Conservation (phyloP, 805 yeast genomes). For the Torulaspora quercuum region DNA sequence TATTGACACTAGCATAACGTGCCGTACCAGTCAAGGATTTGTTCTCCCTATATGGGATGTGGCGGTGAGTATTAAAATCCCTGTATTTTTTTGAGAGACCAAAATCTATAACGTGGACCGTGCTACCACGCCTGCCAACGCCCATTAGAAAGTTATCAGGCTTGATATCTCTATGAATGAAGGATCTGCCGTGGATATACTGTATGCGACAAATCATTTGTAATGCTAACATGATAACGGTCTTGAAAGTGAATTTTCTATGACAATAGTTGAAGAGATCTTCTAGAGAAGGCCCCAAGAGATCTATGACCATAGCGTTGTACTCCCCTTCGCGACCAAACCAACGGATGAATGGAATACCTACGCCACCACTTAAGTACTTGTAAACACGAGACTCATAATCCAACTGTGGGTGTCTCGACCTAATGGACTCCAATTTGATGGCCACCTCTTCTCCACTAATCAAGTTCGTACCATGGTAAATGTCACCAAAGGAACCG, state of each 20-base stretch:
- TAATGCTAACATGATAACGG: slow-evolving; percentile 88
- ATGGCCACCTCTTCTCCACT: slow-evolving; percentile 98
- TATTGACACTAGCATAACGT: slow-evolving; percentile 90
- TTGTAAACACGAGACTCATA: slow-evolving; percentile 96
- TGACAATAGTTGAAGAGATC: slow-evolving; percentile 95
- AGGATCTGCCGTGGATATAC: slow-evolving; percentile 91
- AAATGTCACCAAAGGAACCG: slow-evolving; percentile 97
- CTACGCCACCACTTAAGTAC: slow-evolving; percentile 93
- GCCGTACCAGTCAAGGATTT: slow-evolving; percentile 97
- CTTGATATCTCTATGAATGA: slow-evolving; percentile 80
- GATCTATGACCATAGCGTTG: slow-evolving; percentile 94
- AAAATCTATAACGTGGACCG: slow-evolving; percentile 89
- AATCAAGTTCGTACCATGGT: slow-evolving; percentile 85
- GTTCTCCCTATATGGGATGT: slow-evolving; percentile 94
- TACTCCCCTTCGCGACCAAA: slow-evolving; percentile 95
- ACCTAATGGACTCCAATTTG: slow-evolving; percentile 82
- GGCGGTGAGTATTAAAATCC: slow-evolving; percentile 90
- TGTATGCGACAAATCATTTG: slow-evolving; percentile 92
- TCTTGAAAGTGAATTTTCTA: slow-evolving; percentile 87
- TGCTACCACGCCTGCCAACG: slow-evolving; percentile 92
- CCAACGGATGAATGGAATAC: slow-evolving; percentile 96
- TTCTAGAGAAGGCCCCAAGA: slow-evolving; percentile 91
- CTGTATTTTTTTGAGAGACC: slow-evolving; percentile 92
- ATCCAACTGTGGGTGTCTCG: slow-evolving; percentile 95
- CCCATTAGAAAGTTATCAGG: slow-evolving; percentile 84